These are phyloP conservation scores for Asterella californica DNA, from an alignment of 225 moss, liverwort and hornwort species.

Conservation along the genomic window DNA sequence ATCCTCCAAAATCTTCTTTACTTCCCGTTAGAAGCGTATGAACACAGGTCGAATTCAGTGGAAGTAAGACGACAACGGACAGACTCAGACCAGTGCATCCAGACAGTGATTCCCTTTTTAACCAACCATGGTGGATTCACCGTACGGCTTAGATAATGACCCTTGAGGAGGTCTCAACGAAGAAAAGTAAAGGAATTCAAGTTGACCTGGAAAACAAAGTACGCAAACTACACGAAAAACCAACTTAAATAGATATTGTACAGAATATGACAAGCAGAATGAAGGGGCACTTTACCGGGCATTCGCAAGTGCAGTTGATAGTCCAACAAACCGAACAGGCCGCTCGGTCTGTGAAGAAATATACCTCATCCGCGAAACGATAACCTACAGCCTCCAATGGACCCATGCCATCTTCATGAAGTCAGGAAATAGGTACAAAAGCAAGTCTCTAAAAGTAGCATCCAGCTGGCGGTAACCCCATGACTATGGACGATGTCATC, in stretches of 20 bases:
- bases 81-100: no score
- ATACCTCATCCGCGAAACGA: conserved; percentile 98
- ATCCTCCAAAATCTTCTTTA: not conserved
- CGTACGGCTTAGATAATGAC: no score
- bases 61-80: no score
- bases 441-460: not conserved
- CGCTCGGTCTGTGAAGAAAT: conserved; percentile 97
- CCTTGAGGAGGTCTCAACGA: not conserved
- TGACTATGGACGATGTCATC: not conserved
- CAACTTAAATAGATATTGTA: not conserved
- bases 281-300: conserved; percentile 54
- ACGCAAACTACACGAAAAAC: not conserved
- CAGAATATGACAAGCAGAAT: not conserved
- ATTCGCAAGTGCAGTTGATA: conserved; percentile 98
- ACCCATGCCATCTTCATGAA: not conserved
- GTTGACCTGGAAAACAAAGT: not conserved
- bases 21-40: not conserved
- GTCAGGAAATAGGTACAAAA: not conserved
- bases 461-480: not conserved
- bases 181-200: not conserved
- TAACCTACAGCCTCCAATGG: conserved; percentile 48
- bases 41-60: no score
- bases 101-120: no score
- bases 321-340: conserved; percentile 87
- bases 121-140: no score